Percentiles rank a stretch among this genome's conserved stretches.
These are phyloP conservation scores for Physcia stellaris DNA, from an alignment of 495 filamentous ascomycete genomes.

Conservation along the genomic window DNA sequence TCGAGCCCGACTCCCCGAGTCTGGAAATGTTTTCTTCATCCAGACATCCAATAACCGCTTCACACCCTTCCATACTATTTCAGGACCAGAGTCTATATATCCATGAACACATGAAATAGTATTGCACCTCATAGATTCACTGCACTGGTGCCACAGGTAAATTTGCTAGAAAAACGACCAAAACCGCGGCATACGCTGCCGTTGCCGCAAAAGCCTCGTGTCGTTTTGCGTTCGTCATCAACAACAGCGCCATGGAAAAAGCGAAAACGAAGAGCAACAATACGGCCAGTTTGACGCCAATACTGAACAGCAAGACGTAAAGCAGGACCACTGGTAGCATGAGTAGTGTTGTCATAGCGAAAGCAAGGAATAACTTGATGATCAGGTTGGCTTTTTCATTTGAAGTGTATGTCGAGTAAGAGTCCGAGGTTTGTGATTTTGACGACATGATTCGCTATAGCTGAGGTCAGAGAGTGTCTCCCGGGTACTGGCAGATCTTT, in stretches of 20 bases:
- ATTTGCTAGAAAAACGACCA: no score
- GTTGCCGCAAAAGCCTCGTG: conserved; percentile 23
- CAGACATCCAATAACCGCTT: no score
- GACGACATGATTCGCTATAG: no score
- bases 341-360: not conserved
- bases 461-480: no score
- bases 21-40: no score
- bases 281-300: conserved; percentile 6
- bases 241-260: conserved; percentile 16
- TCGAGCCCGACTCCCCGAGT: no score
- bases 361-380: conserved; percentile 1
- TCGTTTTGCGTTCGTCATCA: conserved; percentile 20
- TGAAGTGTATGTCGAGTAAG: not conserved
- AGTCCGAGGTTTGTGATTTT: not conserved
- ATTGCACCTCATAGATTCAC: no score
- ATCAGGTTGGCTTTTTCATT: not conserved
- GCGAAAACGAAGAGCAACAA: conserved; percentile 19
- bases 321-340: conserved; percentile 4
- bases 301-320: not conserved
- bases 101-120: no score
- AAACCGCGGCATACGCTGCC: conserved; percentile 23
- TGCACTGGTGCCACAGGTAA: no score
- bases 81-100: no score
- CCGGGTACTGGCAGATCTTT: no score
- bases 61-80: no score